These are phyloP conservation scores for Chaetoceros tenuissimus DNA, from an alignment of 108 stramenopile species.

Conservation along the genomic window DNA sequence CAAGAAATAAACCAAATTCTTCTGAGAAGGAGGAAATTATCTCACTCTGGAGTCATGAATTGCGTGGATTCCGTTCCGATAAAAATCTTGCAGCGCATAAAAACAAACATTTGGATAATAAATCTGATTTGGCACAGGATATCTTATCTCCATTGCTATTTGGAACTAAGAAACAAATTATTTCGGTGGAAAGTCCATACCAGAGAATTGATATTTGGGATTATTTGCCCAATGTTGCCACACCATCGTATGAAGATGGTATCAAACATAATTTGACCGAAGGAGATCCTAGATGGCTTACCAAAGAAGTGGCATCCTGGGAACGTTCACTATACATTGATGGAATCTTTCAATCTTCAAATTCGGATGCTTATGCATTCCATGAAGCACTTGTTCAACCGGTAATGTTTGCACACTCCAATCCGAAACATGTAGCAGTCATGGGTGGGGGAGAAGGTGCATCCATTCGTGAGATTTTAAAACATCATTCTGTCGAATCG, in stretches of 20 bases:
- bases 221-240: constrained; percentile 47
- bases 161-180: constrained; percentile 38
- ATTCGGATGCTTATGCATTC: constrained; percentile 29
- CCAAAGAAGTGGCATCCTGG: constrained; percentile 47
- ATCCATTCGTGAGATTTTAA: constrained; percentile 76
- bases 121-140: constrained; percentile 38
- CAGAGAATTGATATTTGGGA: constrained; percentile 86
- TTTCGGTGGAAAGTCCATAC: constrained; percentile 16
- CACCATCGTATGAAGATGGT: constrained; percentile 57
- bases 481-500: constrained; percentile 72
- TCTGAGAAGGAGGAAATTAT: constrained; percentile 24
- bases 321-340: constrained; percentile 59
- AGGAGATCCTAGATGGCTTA: constrained; percentile 69
- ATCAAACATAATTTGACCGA: constrained; percentile 42
- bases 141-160: constrained; percentile 47
- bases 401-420: constrained; percentile 81
- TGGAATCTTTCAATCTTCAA: constrained; percentile 38
- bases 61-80: constrained; percentile 68
- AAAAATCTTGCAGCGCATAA: constrained; percentile 17
- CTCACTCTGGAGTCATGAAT: constrained; percentile 67
- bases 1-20: constrained; percentile 23
- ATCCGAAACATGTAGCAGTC: constrained; percentile 76
- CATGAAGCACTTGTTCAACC: constrained; percentile 92
- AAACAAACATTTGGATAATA: constrained; percentile 32
- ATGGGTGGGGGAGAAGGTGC: constrained; percentile 89